Evolutionary conservation across 129 eudicot genomes (phyloP), one percentile per base, ranked within the genome.

Genomic region (Escallonia rubra): DNA sequence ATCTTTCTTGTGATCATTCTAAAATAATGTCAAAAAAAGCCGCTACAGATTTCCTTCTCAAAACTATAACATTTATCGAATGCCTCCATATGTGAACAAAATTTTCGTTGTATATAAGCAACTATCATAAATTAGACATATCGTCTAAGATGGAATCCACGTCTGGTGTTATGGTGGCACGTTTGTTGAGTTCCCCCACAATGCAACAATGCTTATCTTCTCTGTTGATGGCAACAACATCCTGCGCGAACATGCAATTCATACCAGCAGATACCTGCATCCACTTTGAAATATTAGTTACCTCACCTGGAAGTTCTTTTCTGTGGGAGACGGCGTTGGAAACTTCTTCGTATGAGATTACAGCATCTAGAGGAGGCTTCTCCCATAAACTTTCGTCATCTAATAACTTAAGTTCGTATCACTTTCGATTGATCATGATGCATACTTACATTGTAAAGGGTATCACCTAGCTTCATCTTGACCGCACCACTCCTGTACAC

Each of bases 401-500:
- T 23, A 23, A 23, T 23, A 23, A 23, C 34, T 23, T 23, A 23
- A 0, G 34, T 23, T 23, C 34, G 34, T 23, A 23, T 1, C 34
- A 23, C 34, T 23, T 23, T 23, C 34, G 34, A 23, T 23, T 23
- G 34, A 23, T 23, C 34, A 23, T 23, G 34, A 23, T n/a, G 40
- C 10, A 45, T 52, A 81, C 98, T 89, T 78, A 89, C 96, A 79
- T 93, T 74, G 69, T 75, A 93, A 16, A 86, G 69, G 64, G 81
- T 83, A 62, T 93, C 85, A 2, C 98, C 98, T 41, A 89, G 75
- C 83, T 93, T 93, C 70, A 89, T 78, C 80, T 93, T 93, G 42
- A 93, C 83, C n/a, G 79, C 84, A 47, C 98, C 96, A 64, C 86
- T 93, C 65, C 64, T 89, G 80, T 93, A 89, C 51, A 93, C 96